A percentile compares a stretch with the other conserved stretches of the same genome.
Conservation (phyloP, 257 asterid genomes). For the Lavandula angustifolia region DNA sequence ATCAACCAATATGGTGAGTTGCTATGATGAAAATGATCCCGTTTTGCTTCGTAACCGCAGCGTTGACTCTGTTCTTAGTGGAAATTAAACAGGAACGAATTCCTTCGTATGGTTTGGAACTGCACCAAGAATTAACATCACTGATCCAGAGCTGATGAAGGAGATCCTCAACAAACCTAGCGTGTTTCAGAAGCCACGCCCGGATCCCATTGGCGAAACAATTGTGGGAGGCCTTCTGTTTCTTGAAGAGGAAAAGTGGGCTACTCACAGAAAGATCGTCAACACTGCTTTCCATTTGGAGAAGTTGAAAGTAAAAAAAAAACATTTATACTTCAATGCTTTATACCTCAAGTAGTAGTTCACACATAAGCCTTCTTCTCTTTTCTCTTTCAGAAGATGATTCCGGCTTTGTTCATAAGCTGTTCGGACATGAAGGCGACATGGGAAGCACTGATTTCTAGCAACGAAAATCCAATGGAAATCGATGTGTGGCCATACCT, state of each 20-base stretch:
- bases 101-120: slow-evolving; percentile 34
- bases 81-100: not conserved
- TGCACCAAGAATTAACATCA: slow-evolving; percentile 25
- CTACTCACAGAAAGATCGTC: slow-evolving; percentile 30
- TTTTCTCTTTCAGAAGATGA: slow-evolving; percentile 20
- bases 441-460: not conserved
- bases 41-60: not conserved
- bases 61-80: not conserved
- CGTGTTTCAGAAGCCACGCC: slow-evolving; percentile 31
- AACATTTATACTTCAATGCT: too few species aligned
- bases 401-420: slow-evolving; percentile 17
- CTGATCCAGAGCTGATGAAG: slow-evolving; percentile 34
- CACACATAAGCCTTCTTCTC: too few species aligned
- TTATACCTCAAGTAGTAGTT: too few species aligned
- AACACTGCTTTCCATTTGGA: slow-evolving; percentile 36
- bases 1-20: slow-evolving; percentile 29
- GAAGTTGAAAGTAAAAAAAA: slow-evolving; percentile 25
- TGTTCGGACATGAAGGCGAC: slow-evolving; percentile 16
- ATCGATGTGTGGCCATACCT: slow-evolving; percentile 35
- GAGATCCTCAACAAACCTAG: slow-evolving; percentile 25
- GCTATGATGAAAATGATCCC: not conserved
- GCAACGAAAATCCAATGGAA: slow-evolving; percentile 1
- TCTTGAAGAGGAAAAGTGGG: slow-evolving; percentile 34
- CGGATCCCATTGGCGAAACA: slow-evolving; percentile 22
- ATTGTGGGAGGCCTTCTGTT: slow-evolving; percentile 3